Evolutionary conservation across 768 basidiomycete species (phyloP), one percentile per base, ranked within the genome.

Genomic region (Tricholoma bakamatsutake): DNA sequence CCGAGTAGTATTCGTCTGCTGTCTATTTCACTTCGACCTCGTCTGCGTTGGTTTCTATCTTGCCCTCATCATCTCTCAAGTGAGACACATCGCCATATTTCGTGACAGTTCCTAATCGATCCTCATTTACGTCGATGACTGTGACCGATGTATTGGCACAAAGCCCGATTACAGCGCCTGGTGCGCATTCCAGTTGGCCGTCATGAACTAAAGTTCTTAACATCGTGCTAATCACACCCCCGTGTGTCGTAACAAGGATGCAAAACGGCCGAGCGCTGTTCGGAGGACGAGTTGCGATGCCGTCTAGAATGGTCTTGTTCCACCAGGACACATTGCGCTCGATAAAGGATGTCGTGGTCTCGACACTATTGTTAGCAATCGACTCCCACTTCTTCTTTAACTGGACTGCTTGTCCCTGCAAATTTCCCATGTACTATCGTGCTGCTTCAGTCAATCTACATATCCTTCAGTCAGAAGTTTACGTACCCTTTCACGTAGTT

Each of bases 211-310:
- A 63, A 39, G 64, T 69, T 17, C 72, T 71, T 55, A 86, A 71
- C 53, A 90, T 72, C 28, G 73, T 71, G 17, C 70, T 68, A 56
- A 90, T 87, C 61, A 80, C 76, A 0, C 80, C 87, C 2, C 87
- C 87, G 54, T 92, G 89, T 40, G 83, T 80, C 56, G 82, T 79
- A 11, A 84, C 77, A 30, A 92, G 74, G 45, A 88, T 72, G 55
- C 76, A 68, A 52, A 67, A 65, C 34, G 76, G 66, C 17, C 61
- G 21, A 24, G 21, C 59, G 47, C 57, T 66, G 21, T 52, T 59
- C 42, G 58, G 54, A 34, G 66, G 59, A 52, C 67, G 55, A 50
- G 62, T 59, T 15, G 62, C 58, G 3, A 66, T 59, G 15, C 58
- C 59, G 11, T 70, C 61, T 24, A 74, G 53, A 50, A 88, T 70